Evolutionary conservation across 2,329 filamentous ascomycete species (phyloP).

Genomic region (Pseudogymnoascus destructans): DNA sequence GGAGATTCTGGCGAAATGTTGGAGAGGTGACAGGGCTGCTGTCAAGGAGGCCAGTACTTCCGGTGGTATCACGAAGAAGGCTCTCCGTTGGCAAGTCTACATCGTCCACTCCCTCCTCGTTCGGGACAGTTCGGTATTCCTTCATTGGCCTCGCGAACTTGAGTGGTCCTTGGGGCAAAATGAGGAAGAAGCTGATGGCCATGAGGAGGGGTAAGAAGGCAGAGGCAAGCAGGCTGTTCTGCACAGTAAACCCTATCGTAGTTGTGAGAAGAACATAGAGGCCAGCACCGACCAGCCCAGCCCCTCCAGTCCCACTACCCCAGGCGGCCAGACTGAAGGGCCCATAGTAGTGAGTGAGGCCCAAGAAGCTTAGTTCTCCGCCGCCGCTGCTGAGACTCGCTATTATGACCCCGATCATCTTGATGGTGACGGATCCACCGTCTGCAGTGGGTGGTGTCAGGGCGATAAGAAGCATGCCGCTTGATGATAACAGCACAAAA

Average conservation of each 20-base stretch:
- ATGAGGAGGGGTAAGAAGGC: slow-evolving; percentile 71
- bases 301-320: slow-evolving; percentile 84
- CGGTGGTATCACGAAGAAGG: slow-evolving; percentile 21
- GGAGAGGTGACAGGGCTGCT: slow-evolving; percentile 21
- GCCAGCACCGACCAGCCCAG: slow-evolving; percentile 74
- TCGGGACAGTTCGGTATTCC: slow-evolving; percentile 42
- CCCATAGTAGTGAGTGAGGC: slow-evolving; percentile 87
- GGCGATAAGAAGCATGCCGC: slow-evolving; percentile 81
- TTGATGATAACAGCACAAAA: slow-evolving; percentile 62
- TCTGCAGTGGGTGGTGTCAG: slow-evolving; percentile 52
- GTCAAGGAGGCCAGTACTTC: slow-evolving; percentile 5
- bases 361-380: slow-evolving; percentile 83
- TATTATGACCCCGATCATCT: slow-evolving; percentile 71
- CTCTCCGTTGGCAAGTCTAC: slow-evolving; percentile 20
- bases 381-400: slow-evolving; percentile 76
- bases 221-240: slow-evolving; percentile 60
- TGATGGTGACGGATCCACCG: slow-evolving; percentile 51
- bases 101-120: slow-evolving; percentile 28
- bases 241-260: slow-evolving; percentile 61
- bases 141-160: slow-evolving; percentile 32
- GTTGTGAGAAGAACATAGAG: slow-evolving; percentile 80
- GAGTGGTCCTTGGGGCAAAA: slow-evolving; percentile 60
- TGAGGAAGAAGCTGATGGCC: slow-evolving; percentile 71
- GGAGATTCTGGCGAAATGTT: slow-evolving; percentile 39
- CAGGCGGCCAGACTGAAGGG: slow-evolving; percentile 76